A percentile compares a stretch with the other conserved stretches of the same genome.
phyloP scores from a whole-genome alignment of 2,329 filamentous ascomycete species.

The Aureobasidium sp. region DNA sequence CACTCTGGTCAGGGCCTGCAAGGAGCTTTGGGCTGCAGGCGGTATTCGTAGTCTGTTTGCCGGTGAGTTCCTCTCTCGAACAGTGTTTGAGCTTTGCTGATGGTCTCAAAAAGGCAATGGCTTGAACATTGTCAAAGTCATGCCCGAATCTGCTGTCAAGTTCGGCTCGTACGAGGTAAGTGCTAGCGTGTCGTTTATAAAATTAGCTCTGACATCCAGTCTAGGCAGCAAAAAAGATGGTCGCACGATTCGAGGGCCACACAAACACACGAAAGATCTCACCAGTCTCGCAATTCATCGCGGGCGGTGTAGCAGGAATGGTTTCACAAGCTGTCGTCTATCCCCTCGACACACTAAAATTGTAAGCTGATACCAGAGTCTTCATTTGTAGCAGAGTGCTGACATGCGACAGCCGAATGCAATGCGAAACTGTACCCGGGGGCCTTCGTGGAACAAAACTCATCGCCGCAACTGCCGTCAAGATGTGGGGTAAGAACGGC shows the following conservation, averaged over 20 bases:
- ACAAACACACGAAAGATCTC: constrained; percentile 72
- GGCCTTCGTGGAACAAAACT: constrained; percentile 77
- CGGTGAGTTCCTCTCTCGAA: constrained; percentile 51
- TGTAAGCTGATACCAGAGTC: constrained; percentile 39
- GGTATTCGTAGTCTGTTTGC: constrained; percentile 88
- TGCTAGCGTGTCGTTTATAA: background rate
- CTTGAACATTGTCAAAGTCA: constrained; percentile 92
- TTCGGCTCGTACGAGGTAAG: constrained; percentile 87
- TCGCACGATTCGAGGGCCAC: constrained; percentile 83
- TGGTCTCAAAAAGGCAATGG: constrained; percentile 65
- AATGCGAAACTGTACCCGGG: constrained; percentile 86
- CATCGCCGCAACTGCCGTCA: constrained; percentile 72
- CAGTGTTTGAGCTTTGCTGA: constrained; percentile 10
- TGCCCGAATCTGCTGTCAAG: constrained; percentile 97
- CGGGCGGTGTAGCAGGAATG: constrained; percentile 88
- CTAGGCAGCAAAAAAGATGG: constrained; percentile 74
- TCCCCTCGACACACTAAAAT: constrained; percentile 77
- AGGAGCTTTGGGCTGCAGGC: constrained; percentile 76
- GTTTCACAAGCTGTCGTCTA: constrained; percentile 95
- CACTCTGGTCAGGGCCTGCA: constrained; percentile 66
- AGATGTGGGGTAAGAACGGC: constrained; percentile 76
- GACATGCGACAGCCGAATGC: constrained; percentile 58
- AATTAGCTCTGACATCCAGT: constrained; percentile 5
- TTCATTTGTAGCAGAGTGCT: constrained; percentile 16
- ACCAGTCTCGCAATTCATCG: constrained; percentile 79